phyloP scores from a whole-genome alignment of 2,329 filamentous ascomycete genomes.

The Shiraia bambusicola region DNA sequence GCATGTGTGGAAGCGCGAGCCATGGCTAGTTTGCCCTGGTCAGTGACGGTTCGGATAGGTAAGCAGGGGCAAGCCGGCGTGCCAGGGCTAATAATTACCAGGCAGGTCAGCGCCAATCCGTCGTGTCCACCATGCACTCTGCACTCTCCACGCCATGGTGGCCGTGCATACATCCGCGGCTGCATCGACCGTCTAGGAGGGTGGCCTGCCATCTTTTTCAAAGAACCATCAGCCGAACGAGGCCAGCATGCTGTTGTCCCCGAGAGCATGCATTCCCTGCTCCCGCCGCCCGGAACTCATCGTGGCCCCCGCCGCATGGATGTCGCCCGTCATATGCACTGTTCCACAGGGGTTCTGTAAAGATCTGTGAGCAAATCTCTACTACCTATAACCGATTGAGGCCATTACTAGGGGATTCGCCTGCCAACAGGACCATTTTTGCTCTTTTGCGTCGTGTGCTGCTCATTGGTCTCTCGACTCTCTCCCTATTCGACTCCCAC shows the following conservation, averaged over 20 bases:
- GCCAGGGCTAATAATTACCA: slow-evolving; percentile 33
- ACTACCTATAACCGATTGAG: slow-evolving; percentile 37
- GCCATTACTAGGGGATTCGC: slow-evolving; percentile 45
- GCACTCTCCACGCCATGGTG: slow-evolving; percentile 26
- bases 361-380: slow-evolving; percentile 40
- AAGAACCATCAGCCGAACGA: slow-evolving; percentile 48
- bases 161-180: slow-evolving; percentile 41
- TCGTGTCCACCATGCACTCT: slow-evolving; percentile 29
- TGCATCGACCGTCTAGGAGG: slow-evolving; percentile 37
- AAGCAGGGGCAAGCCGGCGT: slow-evolving; percentile 28
- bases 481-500: slow-evolving; percentile 22
- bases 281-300: slow-evolving; percentile 41
- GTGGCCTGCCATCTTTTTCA: slow-evolving; percentile 30
- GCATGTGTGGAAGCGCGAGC: slow-evolving; percentile 19
- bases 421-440: slow-evolving; percentile 37
- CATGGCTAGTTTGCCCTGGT: slow-evolving; percentile 25
- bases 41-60: slow-evolving; percentile 31
- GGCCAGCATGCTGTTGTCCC: slow-evolving; percentile 39
- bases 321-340: slow-evolving; percentile 43
- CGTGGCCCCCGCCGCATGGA: slow-evolving; percentile 42
- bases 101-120: slow-evolving; percentile 25
- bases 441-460: slow-evolving; percentile 33
- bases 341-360: slow-evolving; percentile 34
- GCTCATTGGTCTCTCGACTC: slow-evolving; percentile 31
- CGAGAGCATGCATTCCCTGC: slow-evolving; percentile 35